Evolutionary conservation across 139 green algal genomes (phyloP).

Genomic region (Picochlorum sp.): DNA sequence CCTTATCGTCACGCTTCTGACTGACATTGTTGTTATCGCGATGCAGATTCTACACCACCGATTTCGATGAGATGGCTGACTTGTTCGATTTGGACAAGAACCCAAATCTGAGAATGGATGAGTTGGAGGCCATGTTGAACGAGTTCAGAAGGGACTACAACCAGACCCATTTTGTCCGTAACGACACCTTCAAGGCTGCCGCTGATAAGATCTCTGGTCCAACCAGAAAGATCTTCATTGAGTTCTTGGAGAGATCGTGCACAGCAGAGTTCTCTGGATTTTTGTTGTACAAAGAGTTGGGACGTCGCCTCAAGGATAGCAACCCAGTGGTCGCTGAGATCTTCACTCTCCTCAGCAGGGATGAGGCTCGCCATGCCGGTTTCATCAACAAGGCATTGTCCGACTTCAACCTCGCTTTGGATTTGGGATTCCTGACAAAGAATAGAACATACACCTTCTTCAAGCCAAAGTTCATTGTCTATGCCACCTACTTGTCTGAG

Average conservation of each 20-base stretch:
- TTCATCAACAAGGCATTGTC: slow-evolving; percentile 98
- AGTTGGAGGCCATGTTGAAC: slow-evolving; percentile 75
- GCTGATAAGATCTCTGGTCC: slow-evolving; percentile 80
- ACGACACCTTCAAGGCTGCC: slow-evolving; percentile 88
- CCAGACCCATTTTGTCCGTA: slow-evolving; percentile 97
- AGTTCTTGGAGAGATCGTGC: slow-evolving; percentile 99
- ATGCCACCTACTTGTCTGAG: slow-evolving; percentile 96
- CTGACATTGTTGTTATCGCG: neutral
- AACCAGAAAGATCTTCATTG: slow-evolving; percentile 94
- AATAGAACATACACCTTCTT: slow-evolving; percentile 93
- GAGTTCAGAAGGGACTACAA: slow-evolving; percentile 99
- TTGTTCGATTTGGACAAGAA: slow-evolving; percentile 91
- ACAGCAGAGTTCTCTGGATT: slow-evolving; percentile 99
- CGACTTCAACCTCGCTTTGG: slow-evolving; percentile 92
- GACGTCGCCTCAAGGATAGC: slow-evolving; percentile 87
- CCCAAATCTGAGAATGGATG: slow-evolving; percentile 83
- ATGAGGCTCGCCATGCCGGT: slow-evolving; percentile 96
- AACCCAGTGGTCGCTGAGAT: slow-evolving; percentile 88
- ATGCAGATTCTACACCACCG: slow-evolving; percentile 93
- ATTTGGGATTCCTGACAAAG: slow-evolving; percentile 99
- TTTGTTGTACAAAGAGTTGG: slow-evolving; percentile 99
- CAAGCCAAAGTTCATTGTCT: slow-evolving; percentile 99
- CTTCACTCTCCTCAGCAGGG: slow-evolving; percentile 97
- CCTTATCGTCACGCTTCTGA: neutral
- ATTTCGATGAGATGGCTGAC: slow-evolving; percentile 99